These are phyloP conservation scores for Betula pendula DNA, from an alignment of 306 rosid genomes.

Conservation along the genomic window DNA sequence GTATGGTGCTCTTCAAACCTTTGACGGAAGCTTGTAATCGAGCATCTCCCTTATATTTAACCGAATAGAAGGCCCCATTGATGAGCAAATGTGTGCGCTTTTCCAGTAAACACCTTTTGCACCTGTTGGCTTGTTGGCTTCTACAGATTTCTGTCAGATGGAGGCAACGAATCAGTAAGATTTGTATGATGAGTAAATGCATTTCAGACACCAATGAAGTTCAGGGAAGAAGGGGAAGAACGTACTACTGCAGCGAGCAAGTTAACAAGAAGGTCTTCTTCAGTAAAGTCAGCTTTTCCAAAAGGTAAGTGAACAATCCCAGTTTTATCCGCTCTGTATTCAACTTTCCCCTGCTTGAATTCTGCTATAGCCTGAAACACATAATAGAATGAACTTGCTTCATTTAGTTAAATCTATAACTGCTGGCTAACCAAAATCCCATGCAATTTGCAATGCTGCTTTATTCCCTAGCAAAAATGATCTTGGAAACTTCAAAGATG, in stretches of 20 bases:
- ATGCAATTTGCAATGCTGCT: neutral
- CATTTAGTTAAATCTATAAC: neutral
- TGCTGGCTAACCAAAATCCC: neutral
- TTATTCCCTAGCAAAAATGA: neutral
- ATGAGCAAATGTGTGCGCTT: slow-evolving; percentile 88
- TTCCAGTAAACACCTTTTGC: slow-evolving; percentile 98
- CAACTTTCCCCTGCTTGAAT: slow-evolving; percentile 98
- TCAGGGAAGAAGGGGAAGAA: slow-evolving; percentile 27
- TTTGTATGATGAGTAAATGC: neutral
- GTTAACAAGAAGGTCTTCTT: slow-evolving; percentile 84
- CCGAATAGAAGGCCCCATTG: slow-evolving; percentile 95
- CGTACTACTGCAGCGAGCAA: slow-evolving; percentile 82
- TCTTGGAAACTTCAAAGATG: neutral
- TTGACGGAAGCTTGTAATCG: slow-evolving; percentile 69
- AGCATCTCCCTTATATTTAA: slow-evolving; percentile 86
- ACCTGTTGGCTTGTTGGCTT: slow-evolving; percentile 85
- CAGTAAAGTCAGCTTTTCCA: slow-evolving; percentile 83
- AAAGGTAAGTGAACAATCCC: slow-evolving; percentile 96
- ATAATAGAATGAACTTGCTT: neutral
- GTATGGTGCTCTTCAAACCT: slow-evolving; percentile 39
- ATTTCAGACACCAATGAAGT: slow-evolving; percentile 4
- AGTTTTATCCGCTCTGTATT: slow-evolving; percentile 94
- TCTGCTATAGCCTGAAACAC: slow-evolving; percentile 84
- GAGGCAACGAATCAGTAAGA: neutral
- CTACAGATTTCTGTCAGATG: slow-evolving; percentile 79